These are phyloP conservation scores for Marsdenia floribunda DNA, from an alignment of 257 asterid species.

Conservation along the genomic window DNA sequence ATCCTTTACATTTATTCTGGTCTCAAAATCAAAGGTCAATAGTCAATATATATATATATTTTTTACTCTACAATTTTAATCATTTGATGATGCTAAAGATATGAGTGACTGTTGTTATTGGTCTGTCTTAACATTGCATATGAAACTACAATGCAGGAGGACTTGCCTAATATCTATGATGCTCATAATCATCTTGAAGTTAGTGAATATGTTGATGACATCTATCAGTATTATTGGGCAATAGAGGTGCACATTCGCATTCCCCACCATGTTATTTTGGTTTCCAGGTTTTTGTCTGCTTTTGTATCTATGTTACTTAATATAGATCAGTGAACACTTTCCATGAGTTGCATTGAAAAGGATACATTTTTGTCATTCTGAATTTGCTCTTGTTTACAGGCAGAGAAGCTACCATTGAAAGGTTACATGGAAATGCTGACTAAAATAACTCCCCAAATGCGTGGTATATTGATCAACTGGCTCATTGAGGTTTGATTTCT, in stretches of 20 bases:
- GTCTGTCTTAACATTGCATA: slow-evolving; percentile 39
- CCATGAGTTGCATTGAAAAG: neutral
- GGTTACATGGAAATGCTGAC: slow-evolving; percentile 53
- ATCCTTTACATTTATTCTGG: slow-evolving; percentile 60
- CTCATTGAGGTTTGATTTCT: slow-evolving; percentile 64
- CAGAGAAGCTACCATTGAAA: slow-evolving; percentile 50
- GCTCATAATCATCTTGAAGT: slow-evolving; percentile 85
- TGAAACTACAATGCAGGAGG: slow-evolving; percentile 32
- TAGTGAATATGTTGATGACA: slow-evolving; percentile 80
- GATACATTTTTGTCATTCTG: neutral
- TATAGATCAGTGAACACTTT: neutral
- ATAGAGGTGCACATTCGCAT: slow-evolving; percentile 54
- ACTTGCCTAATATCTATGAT: slow-evolving; percentile 71
- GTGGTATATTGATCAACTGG: slow-evolving; percentile 93
- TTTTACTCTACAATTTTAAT: slow-evolving; percentile 5
- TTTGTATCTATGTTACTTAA: neutral
- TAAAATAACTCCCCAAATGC: slow-evolving; percentile 77
- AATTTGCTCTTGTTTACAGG: slow-evolving; percentile 34
- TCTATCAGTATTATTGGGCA: slow-evolving; percentile 89
- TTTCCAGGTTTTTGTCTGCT: neutral
- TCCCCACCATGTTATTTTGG: slow-evolving; percentile 9
- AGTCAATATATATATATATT: neutral
- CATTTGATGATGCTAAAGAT: neutral
- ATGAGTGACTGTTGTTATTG: slow-evolving; percentile 15
- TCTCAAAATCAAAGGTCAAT: slow-evolving; percentile 70